phyloP scores from a whole-genome alignment of 768 basidiomycete genomes.

The Boletellus ananiceps region DNA sequence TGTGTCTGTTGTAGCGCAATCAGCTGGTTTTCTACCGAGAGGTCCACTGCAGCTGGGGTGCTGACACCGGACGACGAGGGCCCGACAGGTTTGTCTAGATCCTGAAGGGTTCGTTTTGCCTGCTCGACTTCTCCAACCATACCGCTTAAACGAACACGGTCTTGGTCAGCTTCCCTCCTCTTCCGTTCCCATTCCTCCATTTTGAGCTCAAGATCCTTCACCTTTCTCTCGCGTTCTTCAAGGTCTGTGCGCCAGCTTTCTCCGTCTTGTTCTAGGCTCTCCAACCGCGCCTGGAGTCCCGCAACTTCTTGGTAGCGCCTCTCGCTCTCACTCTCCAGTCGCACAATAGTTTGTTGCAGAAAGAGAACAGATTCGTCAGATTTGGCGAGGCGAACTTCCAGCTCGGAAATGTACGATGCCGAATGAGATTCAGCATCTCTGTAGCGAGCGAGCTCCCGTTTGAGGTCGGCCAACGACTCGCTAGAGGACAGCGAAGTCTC shows the following conservation, averaged over 20 bases:
- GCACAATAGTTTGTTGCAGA: slow-evolving; percentile 68
- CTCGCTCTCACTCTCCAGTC: slow-evolving; percentile 71
- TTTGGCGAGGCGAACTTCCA: slow-evolving; percentile 75
- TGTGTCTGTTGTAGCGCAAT: slow-evolving; percentile 77
- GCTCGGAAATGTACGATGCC: slow-evolving; percentile 75
- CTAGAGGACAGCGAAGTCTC: slow-evolving; percentile 73
- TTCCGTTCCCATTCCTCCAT: slow-evolving; percentile 76
- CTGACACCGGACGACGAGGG: slow-evolving; percentile 28
- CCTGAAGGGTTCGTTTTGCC: slow-evolving; percentile 64
- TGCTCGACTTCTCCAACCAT: slow-evolving; percentile 68
- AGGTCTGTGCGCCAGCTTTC: slow-evolving; percentile 82
- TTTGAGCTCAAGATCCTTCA: slow-evolving; percentile 72
- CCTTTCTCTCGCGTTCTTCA: slow-evolving; percentile 73
- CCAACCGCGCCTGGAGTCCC: slow-evolving; percentile 65
- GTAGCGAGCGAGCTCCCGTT: slow-evolving; percentile 73
- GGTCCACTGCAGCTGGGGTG: slow-evolving; percentile 33
- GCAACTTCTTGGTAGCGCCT: slow-evolving; percentile 68
- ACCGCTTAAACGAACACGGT: slow-evolving; percentile 59
- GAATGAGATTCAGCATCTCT: slow-evolving; percentile 74
- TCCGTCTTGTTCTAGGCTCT: slow-evolving; percentile 64
- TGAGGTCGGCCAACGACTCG: slow-evolving; percentile 77
- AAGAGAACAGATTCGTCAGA: slow-evolving; percentile 72
- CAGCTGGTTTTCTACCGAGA: slow-evolving; percentile 56
- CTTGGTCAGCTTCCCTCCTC: slow-evolving; percentile 62
- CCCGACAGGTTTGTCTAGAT: slow-evolving; percentile 29